Conservation (phyloP, 805 yeast genomes). For the Torulaspora gathmanii region DNA sequence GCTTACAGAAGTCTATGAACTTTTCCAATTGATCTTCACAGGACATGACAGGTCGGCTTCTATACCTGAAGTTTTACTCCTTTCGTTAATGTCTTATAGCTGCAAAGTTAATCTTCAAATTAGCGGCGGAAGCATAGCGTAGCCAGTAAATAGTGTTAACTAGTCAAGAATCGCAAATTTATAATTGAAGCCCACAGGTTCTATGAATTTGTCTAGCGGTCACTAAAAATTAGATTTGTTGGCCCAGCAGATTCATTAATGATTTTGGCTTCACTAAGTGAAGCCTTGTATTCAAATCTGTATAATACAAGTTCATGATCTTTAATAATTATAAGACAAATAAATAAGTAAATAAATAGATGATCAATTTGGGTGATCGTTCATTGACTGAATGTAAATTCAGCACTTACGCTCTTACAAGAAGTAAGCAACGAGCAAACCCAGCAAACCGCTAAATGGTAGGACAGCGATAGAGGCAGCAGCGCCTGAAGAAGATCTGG, state of each 20-base stretch:
- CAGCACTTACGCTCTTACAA: not conserved
- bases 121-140: no score
- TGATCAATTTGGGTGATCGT: not conserved
- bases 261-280: no score
- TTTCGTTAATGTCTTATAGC: no score
- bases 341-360: not conserved
- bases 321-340: not conserved
- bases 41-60: not conserved
- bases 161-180: not conserved
- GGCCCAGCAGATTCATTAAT: no score
- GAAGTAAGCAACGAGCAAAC: constrained; percentile 6
- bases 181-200: not conserved
- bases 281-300: not conserved
- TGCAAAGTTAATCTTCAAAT: no score
- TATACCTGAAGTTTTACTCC: no score
- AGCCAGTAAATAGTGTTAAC: no score
- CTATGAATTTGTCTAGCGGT: not conserved
- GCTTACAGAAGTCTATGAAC: constrained; percentile 38
- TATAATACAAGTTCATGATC: not conserved
- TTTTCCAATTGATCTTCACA: constrained; percentile 12
- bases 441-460: constrained; percentile 12
- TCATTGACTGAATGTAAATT: not conserved
- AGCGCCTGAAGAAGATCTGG: constrained; percentile 4
- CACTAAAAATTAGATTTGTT: no score
- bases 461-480: constrained; percentile 10